These are phyloP conservation scores for Platismatia glauca DNA, from an alignment of 495 filamentous ascomycete genomes.

Conservation along the genomic window DNA sequence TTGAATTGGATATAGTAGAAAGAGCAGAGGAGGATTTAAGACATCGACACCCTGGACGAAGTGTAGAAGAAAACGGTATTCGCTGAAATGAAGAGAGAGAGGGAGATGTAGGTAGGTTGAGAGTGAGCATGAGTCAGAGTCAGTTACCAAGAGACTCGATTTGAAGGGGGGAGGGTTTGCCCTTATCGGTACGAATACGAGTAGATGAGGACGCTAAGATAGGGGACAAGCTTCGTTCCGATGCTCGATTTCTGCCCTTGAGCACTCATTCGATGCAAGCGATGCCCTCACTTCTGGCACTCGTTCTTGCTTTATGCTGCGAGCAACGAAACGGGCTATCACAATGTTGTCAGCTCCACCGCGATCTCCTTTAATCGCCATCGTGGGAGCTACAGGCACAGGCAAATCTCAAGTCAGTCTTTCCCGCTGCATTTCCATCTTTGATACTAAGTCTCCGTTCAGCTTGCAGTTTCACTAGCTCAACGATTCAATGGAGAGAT, in stretches of 20 bases:
- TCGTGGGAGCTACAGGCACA: conserved; percentile 89
- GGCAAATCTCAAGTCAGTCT: conserved; percentile 87
- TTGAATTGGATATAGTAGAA: too few relatives aligned
- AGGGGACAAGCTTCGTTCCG: neutral
- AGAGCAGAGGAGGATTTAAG: neutral
- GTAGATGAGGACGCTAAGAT: neutral
- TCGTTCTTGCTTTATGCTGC: conserved; percentile 1
- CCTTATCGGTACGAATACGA: neutral
- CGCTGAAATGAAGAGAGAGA: neutral
- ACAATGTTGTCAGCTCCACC: conserved; percentile 6
- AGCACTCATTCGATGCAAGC: neutral
- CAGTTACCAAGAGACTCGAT: neutral
- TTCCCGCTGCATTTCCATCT: neutral
- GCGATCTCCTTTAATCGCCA: conserved; percentile 59
- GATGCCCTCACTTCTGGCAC: neutral
- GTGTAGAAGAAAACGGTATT: neutral
- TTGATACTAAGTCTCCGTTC: conserved; percentile 15
- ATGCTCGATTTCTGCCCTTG: too few relatives aligned
- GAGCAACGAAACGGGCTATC: neutral
- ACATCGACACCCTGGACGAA: neutral
- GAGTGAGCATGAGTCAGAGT: neutral
- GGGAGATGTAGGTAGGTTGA: too few relatives aligned
- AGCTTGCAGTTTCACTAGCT: conserved; percentile 92
- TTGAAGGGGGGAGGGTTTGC: neutral
- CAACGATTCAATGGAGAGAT: conserved; percentile 81